Percentiles rank a stretch among this genome's conserved stretches.
phyloP scores from a whole-genome alignment of 768 basidiomycete genomes.

The Cyclocybe cylindracea region DNA sequence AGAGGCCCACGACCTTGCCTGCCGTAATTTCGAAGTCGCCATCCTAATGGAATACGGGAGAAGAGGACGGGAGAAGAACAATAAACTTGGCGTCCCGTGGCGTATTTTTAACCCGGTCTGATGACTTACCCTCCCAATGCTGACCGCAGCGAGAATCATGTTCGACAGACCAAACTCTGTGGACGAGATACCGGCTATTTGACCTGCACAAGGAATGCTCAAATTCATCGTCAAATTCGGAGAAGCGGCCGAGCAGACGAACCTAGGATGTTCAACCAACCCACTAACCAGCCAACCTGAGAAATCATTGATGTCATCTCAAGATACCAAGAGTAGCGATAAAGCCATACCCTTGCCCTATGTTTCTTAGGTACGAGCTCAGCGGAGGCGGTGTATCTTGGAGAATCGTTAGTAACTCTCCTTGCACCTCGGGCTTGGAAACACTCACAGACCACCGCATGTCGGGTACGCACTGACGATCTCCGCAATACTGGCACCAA shows the following conservation, averaged over 20 bases:
- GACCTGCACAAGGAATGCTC: constrained; percentile 41
- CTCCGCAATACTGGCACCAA: constrained; percentile 74
- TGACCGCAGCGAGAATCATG: constrained; percentile 82
- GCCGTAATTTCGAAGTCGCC: constrained; percentile 61
- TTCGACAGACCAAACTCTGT: constrained; percentile 81
- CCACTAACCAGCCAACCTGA: constrained; percentile 76
- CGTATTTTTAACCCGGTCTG: neutral
- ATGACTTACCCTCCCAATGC: constrained; percentile 48
- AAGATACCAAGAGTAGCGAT: neutral
- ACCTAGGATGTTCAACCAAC: constrained; percentile 84
- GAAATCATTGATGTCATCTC: constrained; percentile 4
- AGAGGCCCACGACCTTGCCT: constrained; percentile 79
- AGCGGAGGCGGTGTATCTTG: constrained; percentile 80
- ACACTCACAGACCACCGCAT: constrained; percentile 65
- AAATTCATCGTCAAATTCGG: neutral
- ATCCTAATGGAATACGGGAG: constrained; percentile 32
- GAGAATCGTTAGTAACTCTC: neutral
- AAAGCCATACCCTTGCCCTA: constrained; percentile 54
- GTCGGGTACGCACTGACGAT: constrained; percentile 78
- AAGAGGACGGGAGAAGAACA: neutral
- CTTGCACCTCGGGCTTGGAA: neutral
- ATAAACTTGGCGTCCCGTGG: neutral
- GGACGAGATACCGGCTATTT: constrained; percentile 83
- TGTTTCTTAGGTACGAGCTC: constrained; percentile 64
- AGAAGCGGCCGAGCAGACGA: constrained; percentile 12